phyloP scores from a whole-genome alignment of 108 stramenopile genomes.

The Schizochytrium sp. region DNA sequence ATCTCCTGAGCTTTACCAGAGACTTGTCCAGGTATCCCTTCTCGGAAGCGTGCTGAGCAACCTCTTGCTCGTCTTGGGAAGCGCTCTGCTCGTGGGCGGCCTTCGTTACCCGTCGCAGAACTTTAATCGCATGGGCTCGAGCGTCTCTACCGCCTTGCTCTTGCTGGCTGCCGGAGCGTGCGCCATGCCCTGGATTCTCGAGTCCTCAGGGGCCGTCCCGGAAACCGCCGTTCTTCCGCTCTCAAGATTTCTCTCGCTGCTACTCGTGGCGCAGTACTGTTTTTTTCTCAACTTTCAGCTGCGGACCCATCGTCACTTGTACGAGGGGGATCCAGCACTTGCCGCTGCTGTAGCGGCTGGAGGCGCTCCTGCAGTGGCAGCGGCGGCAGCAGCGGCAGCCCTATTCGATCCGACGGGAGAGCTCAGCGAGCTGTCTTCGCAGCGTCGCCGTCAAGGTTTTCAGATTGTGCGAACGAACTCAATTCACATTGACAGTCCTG shows the following conservation, averaged over 20 bases:
- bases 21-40: conserved; percentile 77
- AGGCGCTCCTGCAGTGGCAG: neutral
- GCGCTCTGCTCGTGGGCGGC: conserved; percentile 72
- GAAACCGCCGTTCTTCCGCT: neutral
- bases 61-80: conserved; percentile 73
- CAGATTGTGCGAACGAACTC: neutral
- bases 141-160: neutral
- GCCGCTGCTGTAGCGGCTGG: neutral
- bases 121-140: conserved; percentile 21
- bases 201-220: neutral
- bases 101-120: conserved; percentile 72
- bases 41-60: conserved; percentile 78
- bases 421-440: neutral
- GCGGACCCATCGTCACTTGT: neutral
- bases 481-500: neutral
- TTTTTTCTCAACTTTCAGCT: neutral
- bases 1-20: conserved; percentile 44
- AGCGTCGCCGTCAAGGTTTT: neutral
- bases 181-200: neutral
- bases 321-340: neutral
- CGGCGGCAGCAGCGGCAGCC: neutral
- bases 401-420: neutral
- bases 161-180: neutral
- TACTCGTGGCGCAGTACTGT: neutral
- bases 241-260: neutral